Base-by-base conservation (phyloP, 176 grass and related monocot genomes). In the Rhipidocladum racemiflorum region DNA sequence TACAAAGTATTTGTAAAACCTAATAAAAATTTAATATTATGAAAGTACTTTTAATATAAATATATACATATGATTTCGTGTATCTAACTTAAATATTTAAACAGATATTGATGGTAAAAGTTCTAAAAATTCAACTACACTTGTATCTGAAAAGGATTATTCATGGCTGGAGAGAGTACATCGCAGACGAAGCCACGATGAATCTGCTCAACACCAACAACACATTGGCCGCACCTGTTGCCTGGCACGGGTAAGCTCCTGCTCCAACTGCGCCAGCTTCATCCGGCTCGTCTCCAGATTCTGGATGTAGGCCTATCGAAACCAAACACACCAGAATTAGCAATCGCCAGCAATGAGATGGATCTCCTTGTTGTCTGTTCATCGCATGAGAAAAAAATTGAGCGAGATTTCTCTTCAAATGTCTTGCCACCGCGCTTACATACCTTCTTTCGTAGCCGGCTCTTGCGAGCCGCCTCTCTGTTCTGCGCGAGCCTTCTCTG, bases 201-300 rank as follows among this genome's bases (percentile, higher is more conserved):
- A 2, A 54, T n/a, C 51, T n/a, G 51, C 7, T 27, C 56, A 5
- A 27, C 11, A 27, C 1, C 25, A 61, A 14, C 24, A 15, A 14
- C 57, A 1, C 57, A 61, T 7, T 28, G 57, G 24, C 11, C 12
- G 24, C 2, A 90, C 78, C 87, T 95, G 84, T 17, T 84, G 78
- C 77, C 88, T 76, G 30, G 81, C 84, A 23, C 25, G 68, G 7
- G 42, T 25, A n/a, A 97, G 84, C 76, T 97, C 86, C 86, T 91
- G 92, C 84, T 97, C 95, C 78, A 97, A 11, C 34, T 84, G 84
- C 57, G 86, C 86, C 68, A 97, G 87, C 90, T 93, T 97, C 79
- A 94, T 18, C 27, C 86, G 70, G 87, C 95, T 94, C 53, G 95
- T 75, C 84, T 97, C 95, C 42, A 97, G 85, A 29, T 91, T 89